Conservation (phyloP, 2,329 filamentous ascomycete species). For the Penicillium sp. region DNA sequence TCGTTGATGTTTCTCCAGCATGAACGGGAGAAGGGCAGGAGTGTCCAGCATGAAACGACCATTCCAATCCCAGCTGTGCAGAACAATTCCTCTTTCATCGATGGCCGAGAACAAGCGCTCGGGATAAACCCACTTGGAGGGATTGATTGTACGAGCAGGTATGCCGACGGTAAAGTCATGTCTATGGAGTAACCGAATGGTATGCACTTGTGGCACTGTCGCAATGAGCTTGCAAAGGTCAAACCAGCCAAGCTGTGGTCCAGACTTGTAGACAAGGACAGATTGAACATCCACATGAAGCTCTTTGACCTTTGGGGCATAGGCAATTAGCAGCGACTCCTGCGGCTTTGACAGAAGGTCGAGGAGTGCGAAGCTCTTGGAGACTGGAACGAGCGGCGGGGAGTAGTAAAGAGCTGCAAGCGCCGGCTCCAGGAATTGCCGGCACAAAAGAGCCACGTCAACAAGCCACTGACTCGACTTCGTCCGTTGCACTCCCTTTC, state of each 20-base stretch:
- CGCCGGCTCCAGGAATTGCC: constrained; percentile 70
- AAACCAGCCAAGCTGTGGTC: constrained; percentile 57
- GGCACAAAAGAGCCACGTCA: constrained; percentile 64
- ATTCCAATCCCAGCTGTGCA: constrained; percentile 62
- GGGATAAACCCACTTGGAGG: constrained; percentile 69
- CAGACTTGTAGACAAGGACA: constrained; percentile 58
- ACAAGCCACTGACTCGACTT: constrained; percentile 62
- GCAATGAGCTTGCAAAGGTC: constrained; percentile 63
- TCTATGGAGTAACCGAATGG: constrained; percentile 72
- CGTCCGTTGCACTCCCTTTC: constrained; percentile 28
- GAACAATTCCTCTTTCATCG: constrained; percentile 50
- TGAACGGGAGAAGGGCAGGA: constrained; percentile 48
- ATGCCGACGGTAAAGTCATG: constrained; percentile 56
- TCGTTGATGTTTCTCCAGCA: constrained; percentile 57
- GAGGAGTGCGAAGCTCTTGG: constrained; percentile 54
- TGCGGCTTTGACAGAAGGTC: constrained; percentile 60
- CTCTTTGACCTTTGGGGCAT: constrained; percentile 70
- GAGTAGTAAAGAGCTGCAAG: constrained; percentile 71
- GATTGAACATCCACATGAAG: constrained; percentile 70
- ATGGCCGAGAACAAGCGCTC: constrained; percentile 67
- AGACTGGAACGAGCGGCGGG: constrained; percentile 64
- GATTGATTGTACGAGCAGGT: constrained; percentile 33
- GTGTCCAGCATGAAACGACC: constrained; percentile 47
- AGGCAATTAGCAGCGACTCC: constrained; percentile 60
- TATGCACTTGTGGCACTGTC: constrained; percentile 67